These are phyloP conservation scores for Adenanthera pavonina DNA, from an alignment of 306 rosid genomes.

Conservation along the genomic window DNA sequence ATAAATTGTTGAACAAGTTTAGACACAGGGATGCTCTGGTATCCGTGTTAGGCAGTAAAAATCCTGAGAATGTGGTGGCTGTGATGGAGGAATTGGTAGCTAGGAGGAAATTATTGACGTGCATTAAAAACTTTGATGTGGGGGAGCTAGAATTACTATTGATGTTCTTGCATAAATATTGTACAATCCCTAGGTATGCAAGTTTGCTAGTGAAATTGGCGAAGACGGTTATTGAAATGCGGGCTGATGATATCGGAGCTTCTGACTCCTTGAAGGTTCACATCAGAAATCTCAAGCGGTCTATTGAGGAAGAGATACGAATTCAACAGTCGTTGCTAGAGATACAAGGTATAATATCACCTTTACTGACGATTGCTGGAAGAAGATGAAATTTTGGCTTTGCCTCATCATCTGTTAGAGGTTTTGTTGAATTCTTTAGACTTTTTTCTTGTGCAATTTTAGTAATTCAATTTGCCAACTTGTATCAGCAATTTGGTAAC, in stretches of 20 bases:
- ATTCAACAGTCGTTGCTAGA: slow-evolving; percentile 75
- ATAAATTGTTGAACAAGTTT: slow-evolving; percentile 81
- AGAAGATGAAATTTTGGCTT: slow-evolving; percentile 59
- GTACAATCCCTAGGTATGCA: slow-evolving; percentile 62
- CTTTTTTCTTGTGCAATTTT: not conserved
- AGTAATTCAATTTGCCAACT: not conserved
- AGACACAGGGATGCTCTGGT: slow-evolving; percentile 84
- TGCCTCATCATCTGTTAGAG: not conserved
- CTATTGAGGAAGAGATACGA: slow-evolving; percentile 75
- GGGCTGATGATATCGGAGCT: slow-evolving; percentile 66
- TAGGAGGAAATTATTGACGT: slow-evolving; percentile 73
- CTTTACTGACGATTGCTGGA: slow-evolving; percentile 77
- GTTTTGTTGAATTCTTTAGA: not conserved
- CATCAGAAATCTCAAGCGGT: slow-evolving; percentile 73
- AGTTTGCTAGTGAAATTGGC: slow-evolving; percentile 73
- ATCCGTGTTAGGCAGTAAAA: slow-evolving; percentile 63
- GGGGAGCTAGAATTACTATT: slow-evolving; percentile 69
- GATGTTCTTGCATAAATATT: slow-evolving; percentile 68
- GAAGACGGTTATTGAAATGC: slow-evolving; percentile 72
- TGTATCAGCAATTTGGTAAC: not conserved
- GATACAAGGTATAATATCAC: slow-evolving; percentile 88
- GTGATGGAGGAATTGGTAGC: slow-evolving; percentile 90
- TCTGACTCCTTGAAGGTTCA: slow-evolving; percentile 55
- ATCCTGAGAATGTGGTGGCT: slow-evolving; percentile 78
- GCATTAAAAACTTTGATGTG: slow-evolving; percentile 61